Evolutionary conservation across 345 rosid species (phyloP).

Genomic region (Ricinus communis): DNA sequence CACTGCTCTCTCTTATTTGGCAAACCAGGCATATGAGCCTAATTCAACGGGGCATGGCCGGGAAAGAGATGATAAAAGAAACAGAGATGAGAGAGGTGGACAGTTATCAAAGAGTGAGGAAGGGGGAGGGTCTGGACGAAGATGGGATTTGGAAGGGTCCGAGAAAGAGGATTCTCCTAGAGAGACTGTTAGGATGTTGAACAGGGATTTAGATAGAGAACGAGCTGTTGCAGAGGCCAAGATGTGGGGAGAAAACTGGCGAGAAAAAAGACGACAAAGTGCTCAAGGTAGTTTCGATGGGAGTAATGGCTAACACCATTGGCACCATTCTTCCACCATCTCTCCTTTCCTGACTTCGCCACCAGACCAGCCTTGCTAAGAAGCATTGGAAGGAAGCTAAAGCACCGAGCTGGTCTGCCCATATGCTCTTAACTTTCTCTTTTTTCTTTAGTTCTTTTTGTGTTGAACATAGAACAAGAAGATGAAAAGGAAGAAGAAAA

Average conservation of each 20-base stretch:
- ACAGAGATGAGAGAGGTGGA: slow-evolving; percentile 55
- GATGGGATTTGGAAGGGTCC: slow-evolving; percentile 72
- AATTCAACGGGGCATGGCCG: slow-evolving; percentile 32
- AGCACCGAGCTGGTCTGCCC: slow-evolving; percentile 5
- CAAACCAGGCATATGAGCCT: slow-evolving; percentile 80
- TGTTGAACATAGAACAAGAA: slow-evolving; percentile 21
- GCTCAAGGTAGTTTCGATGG: slow-evolving; percentile 65
- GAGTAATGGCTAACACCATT: slow-evolving; percentile 25
- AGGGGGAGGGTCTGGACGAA: slow-evolving; percentile 68
- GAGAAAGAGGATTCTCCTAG: slow-evolving; percentile 91
- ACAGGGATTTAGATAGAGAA: slow-evolving; percentile 79
- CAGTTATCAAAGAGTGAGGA: slow-evolving; percentile 64
- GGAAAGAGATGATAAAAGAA: slow-evolving; percentile 54
- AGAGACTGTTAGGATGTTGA: slow-evolving; percentile 64
- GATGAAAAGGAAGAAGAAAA: slow-evolving; percentile 11
- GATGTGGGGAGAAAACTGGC: slow-evolving; percentile 95
- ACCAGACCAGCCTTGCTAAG: background rate
- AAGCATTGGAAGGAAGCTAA: slow-evolving; percentile 15
- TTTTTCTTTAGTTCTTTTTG: background rate
- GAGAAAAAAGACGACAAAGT: slow-evolving; percentile 80
- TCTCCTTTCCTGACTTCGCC: slow-evolving; percentile 4
- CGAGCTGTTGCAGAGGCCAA: slow-evolving; percentile 95
- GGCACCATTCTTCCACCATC: background rate
- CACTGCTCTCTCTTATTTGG: slow-evolving; percentile 88
- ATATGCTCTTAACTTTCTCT: background rate